Conservation (phyloP, 2,329 filamentous ascomycete genomes). For the Monosporascus ibericus region DNA sequence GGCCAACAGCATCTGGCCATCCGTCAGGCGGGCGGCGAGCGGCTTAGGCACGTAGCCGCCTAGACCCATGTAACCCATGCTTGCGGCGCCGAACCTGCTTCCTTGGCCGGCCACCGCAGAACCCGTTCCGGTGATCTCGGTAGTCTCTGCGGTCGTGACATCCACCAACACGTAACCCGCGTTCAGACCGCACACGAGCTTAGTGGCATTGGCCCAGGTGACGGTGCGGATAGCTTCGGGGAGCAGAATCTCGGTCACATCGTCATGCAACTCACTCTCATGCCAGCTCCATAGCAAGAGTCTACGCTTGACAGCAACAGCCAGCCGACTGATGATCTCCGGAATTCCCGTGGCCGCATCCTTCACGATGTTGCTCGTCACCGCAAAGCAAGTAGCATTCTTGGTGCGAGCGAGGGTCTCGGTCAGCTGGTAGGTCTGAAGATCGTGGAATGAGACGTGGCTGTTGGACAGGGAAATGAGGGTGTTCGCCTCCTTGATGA, state of each 20-base stretch:
- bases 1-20: slow-evolving; percentile 85
- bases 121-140: slow-evolving; percentile 74
- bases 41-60: slow-evolving; percentile 89
- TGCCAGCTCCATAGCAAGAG: slow-evolving; percentile 93
- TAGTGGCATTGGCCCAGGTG: slow-evolving; percentile 85
- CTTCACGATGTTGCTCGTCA: slow-evolving; percentile 92
- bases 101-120: slow-evolving; percentile 58
- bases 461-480: slow-evolving; percentile 88
- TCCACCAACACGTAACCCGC: slow-evolving; percentile 87
- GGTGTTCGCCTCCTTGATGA: slow-evolving; percentile 90
- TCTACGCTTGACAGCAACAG: slow-evolving; percentile 87
- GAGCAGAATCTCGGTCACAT: slow-evolving; percentile 71
- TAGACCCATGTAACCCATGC: slow-evolving; percentile 96
- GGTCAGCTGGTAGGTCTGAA: slow-evolving; percentile 75
- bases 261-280: slow-evolving; percentile 76
- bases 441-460: slow-evolving; percentile 82
- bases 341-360: slow-evolving; percentile 82
- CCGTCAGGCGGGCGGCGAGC: slow-evolving; percentile 72
- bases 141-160: slow-evolving; percentile 64
- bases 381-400: slow-evolving; percentile 83
- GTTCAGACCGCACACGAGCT: slow-evolving; percentile 84
- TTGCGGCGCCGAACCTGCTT: slow-evolving; percentile 74
- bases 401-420: slow-evolving; percentile 77
- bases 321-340: slow-evolving; percentile 84
- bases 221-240: slow-evolving; percentile 80